Percentiles rank a stretch among this genome's conserved stretches.
Conservation (phyloP, 768 basidiomycete genomes). For the Lyophyllum atratum region DNA sequence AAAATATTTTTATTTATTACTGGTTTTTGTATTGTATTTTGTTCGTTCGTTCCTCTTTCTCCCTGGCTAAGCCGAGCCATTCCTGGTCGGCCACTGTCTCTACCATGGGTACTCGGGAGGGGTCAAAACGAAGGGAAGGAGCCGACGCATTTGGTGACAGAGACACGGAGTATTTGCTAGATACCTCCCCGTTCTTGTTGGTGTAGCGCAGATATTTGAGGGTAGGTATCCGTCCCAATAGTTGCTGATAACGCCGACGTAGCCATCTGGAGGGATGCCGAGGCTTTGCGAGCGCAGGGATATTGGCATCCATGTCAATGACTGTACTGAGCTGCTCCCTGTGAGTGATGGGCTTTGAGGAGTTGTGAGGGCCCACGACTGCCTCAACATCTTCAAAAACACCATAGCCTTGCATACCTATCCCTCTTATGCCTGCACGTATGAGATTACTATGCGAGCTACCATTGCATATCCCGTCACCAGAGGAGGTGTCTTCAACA, state of each 20-base stretch:
- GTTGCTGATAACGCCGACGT: conserved; percentile 55
- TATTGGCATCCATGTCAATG: neutral
- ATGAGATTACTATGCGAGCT: conserved; percentile 11
- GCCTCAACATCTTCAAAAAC: conserved; percentile 47
- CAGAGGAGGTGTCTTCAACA: conserved; percentile 16
- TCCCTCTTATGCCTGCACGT: conserved; percentile 29
- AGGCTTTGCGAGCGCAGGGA: neutral
- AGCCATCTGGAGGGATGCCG: conserved; percentile 49
- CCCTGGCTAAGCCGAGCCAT: conserved; percentile 33
- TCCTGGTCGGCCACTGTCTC: conserved; percentile 28
- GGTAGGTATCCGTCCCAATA: conserved; percentile 63
- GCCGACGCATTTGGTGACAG: conserved; percentile 31
- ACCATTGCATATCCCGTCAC: conserved; percentile 4
- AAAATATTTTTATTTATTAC: conserved; percentile 9
- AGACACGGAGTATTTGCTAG: conserved; percentile 29
- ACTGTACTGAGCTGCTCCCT: conserved; percentile 26
- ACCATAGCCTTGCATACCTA: conserved; percentile 44
- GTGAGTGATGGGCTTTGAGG: conserved; percentile 30
- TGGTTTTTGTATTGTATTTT: neutral
- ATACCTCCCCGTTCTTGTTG: conserved; percentile 7
- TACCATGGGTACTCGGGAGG: conserved; percentile 28
- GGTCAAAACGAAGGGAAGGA: conserved; percentile 20
- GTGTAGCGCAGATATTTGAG: conserved; percentile 36
- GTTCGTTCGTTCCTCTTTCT: conserved; percentile 13
- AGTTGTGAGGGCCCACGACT: conserved; percentile 38